A percentile compares a stretch with the other conserved stretches of the same genome.
Evolutionary conservation across 352 stramenopile genomes (phyloP).

Genomic region (Phytopythium boreale): DNA sequence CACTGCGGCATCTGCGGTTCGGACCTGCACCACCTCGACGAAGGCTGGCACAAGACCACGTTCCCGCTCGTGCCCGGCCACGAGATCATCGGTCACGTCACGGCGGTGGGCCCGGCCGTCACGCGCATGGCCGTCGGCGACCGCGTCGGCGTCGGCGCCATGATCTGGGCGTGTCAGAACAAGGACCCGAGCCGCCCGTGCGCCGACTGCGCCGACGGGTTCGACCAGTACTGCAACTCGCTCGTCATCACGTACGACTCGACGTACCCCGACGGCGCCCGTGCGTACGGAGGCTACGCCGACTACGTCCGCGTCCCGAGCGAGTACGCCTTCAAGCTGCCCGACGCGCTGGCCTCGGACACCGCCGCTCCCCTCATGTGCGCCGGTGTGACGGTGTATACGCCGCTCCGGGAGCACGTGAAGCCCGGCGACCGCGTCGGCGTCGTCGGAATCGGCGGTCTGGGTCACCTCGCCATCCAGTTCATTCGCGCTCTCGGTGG

Average conservation of each 20-base stretch:
- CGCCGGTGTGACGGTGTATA: constrained; percentile 43
- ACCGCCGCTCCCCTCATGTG: constrained; percentile 66
- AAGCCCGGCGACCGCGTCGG: constrained; percentile 50
- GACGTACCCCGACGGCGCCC: constrained; percentile 28
- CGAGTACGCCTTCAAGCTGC: constrained; percentile 69
- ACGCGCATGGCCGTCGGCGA: constrained; percentile 46
- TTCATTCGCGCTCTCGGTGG: constrained; percentile 57
- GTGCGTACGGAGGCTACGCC: constrained; percentile 61
- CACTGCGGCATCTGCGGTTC: constrained; percentile 63
- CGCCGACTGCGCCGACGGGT: constrained; percentile 39
- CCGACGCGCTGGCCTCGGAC: constrained; percentile 49
- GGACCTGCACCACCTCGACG: constrained; percentile 17
- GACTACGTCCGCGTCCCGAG: constrained; percentile 60
- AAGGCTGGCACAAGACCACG: constrained; percentile 26
- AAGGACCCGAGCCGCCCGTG: constrained; percentile 50
- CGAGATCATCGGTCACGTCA: constrained; percentile 6
- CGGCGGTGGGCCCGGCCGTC: constrained; percentile 29
- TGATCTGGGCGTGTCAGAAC: constrained; percentile 56
- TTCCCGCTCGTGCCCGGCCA: constrained; percentile 40
- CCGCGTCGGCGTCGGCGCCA: constrained; percentile 72
- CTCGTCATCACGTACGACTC: constrained; percentile 4
- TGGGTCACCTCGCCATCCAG: constrained; percentile 79
- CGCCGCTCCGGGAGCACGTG: constrained; percentile 17
- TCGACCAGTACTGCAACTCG: constrained; percentile 55
- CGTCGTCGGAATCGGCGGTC: constrained; percentile 68